A percentile compares a stretch with the other conserved stretches of the same genome.
Evolutionary conservation across 768 basidiomycete genomes (phyloP).

Genomic region (Mycena vitilis): DNA sequence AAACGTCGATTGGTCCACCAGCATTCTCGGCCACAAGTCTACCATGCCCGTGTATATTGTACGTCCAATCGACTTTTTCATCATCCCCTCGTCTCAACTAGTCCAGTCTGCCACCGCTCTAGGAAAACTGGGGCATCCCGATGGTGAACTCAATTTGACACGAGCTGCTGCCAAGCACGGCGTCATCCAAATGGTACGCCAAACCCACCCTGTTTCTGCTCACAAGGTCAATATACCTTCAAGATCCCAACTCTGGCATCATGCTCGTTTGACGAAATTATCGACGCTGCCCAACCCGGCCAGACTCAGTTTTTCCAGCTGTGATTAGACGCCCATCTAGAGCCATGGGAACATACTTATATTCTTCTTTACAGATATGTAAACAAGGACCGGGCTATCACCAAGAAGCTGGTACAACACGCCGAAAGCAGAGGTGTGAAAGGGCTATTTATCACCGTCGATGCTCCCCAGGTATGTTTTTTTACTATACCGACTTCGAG

Average conservation of each 20-base stretch:
- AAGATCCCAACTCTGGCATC: conserved; percentile 96
- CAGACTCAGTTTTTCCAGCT: conserved; percentile 92
- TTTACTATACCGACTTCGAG: not conserved
- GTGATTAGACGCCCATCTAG: conserved; percentile 49
- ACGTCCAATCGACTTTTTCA: conserved; percentile 35
- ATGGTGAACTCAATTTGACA: conserved; percentile 83
- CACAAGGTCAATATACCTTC: too few relatives aligned
- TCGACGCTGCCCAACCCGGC: conserved; percentile 83
- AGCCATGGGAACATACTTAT: conserved; percentile 1
- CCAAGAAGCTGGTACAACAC: conserved; percentile 88
- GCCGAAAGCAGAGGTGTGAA: conserved; percentile 93
- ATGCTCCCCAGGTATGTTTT: conserved; percentile 78
- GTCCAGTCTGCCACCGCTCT: conserved; percentile 83
- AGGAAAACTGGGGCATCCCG: conserved; percentile 83
- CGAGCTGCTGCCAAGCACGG: conserved; percentile 76
- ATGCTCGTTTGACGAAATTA: conserved; percentile 95
- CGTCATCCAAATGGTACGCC: conserved; percentile 64
- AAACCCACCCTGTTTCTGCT: not conserved
- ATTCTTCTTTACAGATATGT: conserved; percentile 70
- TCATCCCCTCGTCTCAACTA: conserved; percentile 17
- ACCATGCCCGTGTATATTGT: conserved; percentile 88
- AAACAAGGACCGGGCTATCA: conserved; percentile 89
- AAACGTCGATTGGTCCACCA: conserved; percentile 87
- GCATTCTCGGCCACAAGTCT: conserved; percentile 80
- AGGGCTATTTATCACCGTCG: conserved; percentile 96